A percentile compares a stretch with the other conserved stretches of the same genome.
Conservation (phyloP, 306 rosid species). For the Alnus rubra region DNA sequence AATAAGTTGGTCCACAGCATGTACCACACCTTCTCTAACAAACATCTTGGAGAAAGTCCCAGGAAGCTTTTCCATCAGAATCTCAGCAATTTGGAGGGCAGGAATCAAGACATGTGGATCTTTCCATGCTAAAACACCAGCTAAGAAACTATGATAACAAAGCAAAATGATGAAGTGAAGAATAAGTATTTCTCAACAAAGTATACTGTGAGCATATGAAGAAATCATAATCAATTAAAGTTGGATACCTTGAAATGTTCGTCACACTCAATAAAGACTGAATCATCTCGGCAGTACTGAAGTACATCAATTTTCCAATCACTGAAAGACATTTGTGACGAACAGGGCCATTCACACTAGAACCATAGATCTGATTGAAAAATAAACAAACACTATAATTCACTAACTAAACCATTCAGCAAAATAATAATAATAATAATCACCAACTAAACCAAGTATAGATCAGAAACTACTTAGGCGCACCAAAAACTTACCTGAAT, state of each 20-base stretch:
- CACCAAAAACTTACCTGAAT: slow-evolving; percentile 64
- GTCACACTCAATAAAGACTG: slow-evolving; percentile 76
- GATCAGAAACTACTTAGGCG: slow-evolving; percentile 9
- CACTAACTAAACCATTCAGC: too few species aligned
- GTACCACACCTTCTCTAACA: slow-evolving; percentile 94
- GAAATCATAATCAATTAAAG: slow-evolving; percentile 19
- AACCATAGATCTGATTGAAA: slow-evolving; percentile 81
- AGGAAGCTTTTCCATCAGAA: slow-evolving; percentile 97
- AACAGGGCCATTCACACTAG: slow-evolving; percentile 95
- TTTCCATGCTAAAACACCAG: slow-evolving; percentile 97
- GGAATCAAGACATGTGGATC: slow-evolving; percentile 92
- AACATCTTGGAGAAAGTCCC: slow-evolving; percentile 86
- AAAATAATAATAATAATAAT: neutral
- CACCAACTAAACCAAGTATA: slow-evolving; percentile 12
- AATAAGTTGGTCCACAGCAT: slow-evolving; percentile 95
- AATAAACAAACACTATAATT: slow-evolving; percentile 13
- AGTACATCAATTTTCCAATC: slow-evolving; percentile 92
- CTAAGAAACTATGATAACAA: slow-evolving; percentile 70
- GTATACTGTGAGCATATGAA: slow-evolving; percentile 4
- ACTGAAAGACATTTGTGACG: slow-evolving; percentile 93
- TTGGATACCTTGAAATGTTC: slow-evolving; percentile 82
- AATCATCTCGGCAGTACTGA: slow-evolving; percentile 95
- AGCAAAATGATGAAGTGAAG: slow-evolving; percentile 24
- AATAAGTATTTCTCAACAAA: slow-evolving; percentile 19
- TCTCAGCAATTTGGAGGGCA: slow-evolving; percentile 93